phyloP scores from a whole-genome alignment of 371 early-diverging fungal species.

The Mortierella sp. region DNA sequence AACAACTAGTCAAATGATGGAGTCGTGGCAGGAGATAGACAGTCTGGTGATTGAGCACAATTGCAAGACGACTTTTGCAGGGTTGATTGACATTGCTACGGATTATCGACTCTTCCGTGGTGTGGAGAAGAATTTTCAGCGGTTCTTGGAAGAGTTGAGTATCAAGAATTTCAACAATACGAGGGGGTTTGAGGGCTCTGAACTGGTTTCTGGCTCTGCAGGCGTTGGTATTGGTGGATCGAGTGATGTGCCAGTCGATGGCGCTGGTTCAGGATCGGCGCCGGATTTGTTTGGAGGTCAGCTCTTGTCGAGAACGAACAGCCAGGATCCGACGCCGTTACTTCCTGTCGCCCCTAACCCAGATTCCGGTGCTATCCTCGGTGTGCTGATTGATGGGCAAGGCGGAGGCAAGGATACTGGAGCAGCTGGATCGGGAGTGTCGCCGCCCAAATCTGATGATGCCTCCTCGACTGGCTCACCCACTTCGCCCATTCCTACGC shows the following conservation, averaged over 20 bases:
- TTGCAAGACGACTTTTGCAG: slow-evolving; percentile 53
- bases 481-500: neutral
- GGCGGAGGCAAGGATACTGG: neutral
- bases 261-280: neutral
- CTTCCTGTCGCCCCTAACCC: neutral
- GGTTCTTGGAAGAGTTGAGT: slow-evolving; percentile 54
- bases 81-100: slow-evolving; percentile 53
- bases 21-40: slow-evolving; percentile 51
- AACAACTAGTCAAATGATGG: slow-evolving; percentile 50
- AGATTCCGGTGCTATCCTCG: neutral
- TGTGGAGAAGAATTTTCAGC: slow-evolving; percentile 49
- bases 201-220: neutral
- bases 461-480: neutral
- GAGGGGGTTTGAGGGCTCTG: slow-evolving; percentile 4
- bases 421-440: neutral
- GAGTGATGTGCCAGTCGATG: neutral
- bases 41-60: slow-evolving; percentile 46
- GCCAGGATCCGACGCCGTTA: slow-evolving; percentile 1
- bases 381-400: neutral
- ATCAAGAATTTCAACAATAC: slow-evolving; percentile 29
- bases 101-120: slow-evolving; percentile 55
- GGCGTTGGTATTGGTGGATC: neutral
- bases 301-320: slow-evolving; percentile 29
- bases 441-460: neutral
- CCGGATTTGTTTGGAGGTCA: slow-evolving; percentile 5